These are phyloP conservation scores for Fusarium hostae DNA, from an alignment of 2,329 filamentous ascomycete species.

Conservation along the genomic window DNA sequence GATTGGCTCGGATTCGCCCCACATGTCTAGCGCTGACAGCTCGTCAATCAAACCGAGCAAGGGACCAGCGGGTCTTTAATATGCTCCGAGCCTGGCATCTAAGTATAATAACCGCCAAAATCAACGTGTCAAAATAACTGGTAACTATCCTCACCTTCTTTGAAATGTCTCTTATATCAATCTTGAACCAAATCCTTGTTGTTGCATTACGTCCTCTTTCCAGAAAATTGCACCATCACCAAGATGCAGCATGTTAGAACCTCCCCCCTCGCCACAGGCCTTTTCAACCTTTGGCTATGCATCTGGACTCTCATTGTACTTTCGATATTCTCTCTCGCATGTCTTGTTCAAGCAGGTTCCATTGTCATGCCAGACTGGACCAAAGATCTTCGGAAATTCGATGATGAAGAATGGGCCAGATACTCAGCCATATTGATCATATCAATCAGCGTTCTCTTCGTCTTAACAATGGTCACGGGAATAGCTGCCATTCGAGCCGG, in stretches of 20 bases:
- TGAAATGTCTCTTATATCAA: not conserved
- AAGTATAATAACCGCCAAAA: not conserved
- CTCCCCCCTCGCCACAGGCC: not conserved
- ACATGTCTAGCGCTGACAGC: slow-evolving; percentile 17
- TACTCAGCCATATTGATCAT: slow-evolving; percentile 13
- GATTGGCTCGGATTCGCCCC: slow-evolving; percentile 16
- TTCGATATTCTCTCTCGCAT: slow-evolving; percentile 4
- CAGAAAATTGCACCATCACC: not conserved
- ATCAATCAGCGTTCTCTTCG: slow-evolving; percentile 5
- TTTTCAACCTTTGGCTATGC: slow-evolving; percentile 8
- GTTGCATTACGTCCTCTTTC: not conserved
- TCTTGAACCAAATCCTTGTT: not conserved
- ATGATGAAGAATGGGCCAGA: slow-evolving; percentile 4
- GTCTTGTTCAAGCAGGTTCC: slow-evolving; percentile 1
- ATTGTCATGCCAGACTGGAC: slow-evolving; percentile 25
- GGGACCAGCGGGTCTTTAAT: not conserved
- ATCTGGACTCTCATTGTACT: slow-evolving; percentile 12
- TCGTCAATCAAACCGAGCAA: not conserved
- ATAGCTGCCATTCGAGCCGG: slow-evolving; percentile 5
- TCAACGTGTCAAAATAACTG: not conserved
- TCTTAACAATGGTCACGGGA: not conserved
- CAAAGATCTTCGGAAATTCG: slow-evolving; percentile 24
- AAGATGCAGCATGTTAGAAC: not conserved
- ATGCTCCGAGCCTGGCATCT: not conserved
- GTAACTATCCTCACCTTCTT: fast-evolving